Evolutionary conservation across 2,329 filamentous ascomycete species (phyloP).

Genomic region (Trichoderma atroviride): DNA sequence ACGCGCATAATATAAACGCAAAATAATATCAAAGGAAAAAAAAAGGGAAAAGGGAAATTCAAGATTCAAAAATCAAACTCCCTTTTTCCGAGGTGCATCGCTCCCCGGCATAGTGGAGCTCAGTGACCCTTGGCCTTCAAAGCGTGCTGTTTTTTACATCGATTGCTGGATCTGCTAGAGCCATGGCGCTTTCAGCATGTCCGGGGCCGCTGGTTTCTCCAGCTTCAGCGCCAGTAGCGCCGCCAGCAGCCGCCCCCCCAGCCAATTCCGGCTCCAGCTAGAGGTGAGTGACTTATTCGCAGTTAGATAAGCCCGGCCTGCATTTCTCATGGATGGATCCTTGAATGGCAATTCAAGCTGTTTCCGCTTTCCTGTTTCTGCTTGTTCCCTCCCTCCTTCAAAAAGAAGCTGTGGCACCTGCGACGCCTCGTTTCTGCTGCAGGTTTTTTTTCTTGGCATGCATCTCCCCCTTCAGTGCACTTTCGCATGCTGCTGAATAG

Average conservation of each 20-base stretch:
- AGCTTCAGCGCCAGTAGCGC: slow-evolving; percentile 19
- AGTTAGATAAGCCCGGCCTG: slow-evolving; percentile 5
- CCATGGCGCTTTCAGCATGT: slow-evolving; percentile 27
- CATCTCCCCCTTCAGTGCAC: background rate
- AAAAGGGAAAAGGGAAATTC: no score
- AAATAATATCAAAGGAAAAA: background rate
- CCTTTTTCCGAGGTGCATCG: background rate
- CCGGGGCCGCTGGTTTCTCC: slow-evolving; percentile 24
- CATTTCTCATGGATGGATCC: background rate
- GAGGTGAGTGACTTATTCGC: slow-evolving; percentile 20
- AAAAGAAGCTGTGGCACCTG: slow-evolving; percentile 14
- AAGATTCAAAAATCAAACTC: background rate
- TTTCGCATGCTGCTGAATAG: background rate
- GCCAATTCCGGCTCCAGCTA: slow-evolving; percentile 12
- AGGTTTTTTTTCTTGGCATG: slow-evolving; percentile 22
- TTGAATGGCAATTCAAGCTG: background rate
- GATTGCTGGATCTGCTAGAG: background rate
- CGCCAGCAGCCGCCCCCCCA: slow-evolving; percentile 3
- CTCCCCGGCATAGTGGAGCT: slow-evolving; percentile 8
- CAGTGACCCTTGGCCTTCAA: slow-evolving; percentile 2
- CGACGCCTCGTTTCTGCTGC: slow-evolving; percentile 15
- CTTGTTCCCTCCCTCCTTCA: background rate
- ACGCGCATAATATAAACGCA: background rate
- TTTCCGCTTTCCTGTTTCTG: slow-evolving; percentile 7
- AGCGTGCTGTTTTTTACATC: background rate